These are phyloP conservation scores for Rhizophora mangle DNA, from an alignment of 345 rosid species.

Conservation along the genomic window DNA sequence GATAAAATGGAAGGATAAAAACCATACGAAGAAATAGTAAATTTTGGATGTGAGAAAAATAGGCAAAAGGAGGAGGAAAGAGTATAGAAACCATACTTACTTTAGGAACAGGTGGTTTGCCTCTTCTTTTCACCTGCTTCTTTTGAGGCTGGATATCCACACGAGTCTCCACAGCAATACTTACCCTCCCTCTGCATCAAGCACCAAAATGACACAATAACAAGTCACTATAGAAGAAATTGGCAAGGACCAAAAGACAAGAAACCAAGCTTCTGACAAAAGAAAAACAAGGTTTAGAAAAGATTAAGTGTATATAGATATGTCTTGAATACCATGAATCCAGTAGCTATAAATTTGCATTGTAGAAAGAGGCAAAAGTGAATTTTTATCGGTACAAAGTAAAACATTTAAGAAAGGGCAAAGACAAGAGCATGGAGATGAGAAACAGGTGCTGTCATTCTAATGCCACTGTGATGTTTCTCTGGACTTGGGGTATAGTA, in stretches of 20 bases:
- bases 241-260: not conserved
- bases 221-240: not conserved
- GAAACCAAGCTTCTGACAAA: not conserved
- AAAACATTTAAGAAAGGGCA: not conserved
- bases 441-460: too few relatives aligned
- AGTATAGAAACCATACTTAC: conserved; percentile 25
- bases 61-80: not conserved
- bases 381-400: not conserved
- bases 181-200: conserved; percentile 70
- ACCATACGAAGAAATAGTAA: not conserved
- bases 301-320: not conserved
- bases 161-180: conserved; percentile 68
- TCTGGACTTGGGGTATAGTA: too few relatives aligned
- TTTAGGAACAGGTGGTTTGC: conserved; percentile 67
- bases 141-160: conserved; percentile 42
- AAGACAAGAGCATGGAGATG: not conserved
- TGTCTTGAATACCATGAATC: not conserved
- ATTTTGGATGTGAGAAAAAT: not conserved
- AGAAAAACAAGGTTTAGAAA: too few relatives aligned
- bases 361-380: too few relatives aligned
- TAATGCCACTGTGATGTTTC: too few relatives aligned
- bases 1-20: not conserved
- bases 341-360: not conserved
- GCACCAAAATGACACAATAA: conserved; percentile 25
- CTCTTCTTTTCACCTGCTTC: conserved; percentile 54